A percentile compares a stretch with the other conserved stretches of the same genome.
phyloP scores from a whole-genome alignment of 1,139 yeast species.

The Lizanozyma gosingica region DNA sequence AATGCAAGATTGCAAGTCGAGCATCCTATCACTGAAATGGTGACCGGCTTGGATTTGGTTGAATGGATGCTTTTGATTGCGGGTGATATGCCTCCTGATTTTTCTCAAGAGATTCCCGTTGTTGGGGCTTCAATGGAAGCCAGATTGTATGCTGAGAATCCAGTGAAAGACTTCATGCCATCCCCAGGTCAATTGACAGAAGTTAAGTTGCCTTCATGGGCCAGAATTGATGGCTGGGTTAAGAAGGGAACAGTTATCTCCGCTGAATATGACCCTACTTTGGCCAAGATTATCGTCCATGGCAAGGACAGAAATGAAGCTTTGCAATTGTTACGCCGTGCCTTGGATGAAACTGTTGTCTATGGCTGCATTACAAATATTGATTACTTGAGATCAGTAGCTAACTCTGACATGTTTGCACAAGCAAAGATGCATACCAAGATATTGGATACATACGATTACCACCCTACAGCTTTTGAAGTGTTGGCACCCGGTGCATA shows the following conservation, averaged over 20 bases:
- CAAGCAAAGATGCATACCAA: constrained; percentile 80
- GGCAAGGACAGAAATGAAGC: constrained; percentile 87
- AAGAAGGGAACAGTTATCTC: constrained; percentile 81
- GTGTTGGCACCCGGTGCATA: constrained; percentile 83
- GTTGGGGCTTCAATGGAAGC: constrained; percentile 96
- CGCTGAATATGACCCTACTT: constrained; percentile 93
- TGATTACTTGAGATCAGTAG: constrained; percentile 82
- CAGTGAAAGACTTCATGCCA: constrained; percentile 89
- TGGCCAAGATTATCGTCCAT: constrained; percentile 92
- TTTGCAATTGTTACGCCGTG: constrained; percentile 61
- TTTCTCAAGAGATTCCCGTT: constrained; percentile 46
- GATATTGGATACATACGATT: constrained; percentile 74
- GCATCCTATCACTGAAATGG: constrained; percentile 94
- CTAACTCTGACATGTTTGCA: constrained; percentile 74
- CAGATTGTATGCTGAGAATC: constrained; percentile 91
- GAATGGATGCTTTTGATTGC: constrained; percentile 96
- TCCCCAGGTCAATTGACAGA: constrained; percentile 92
- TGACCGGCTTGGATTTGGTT: constrained; percentile 87
- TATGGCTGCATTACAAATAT: constrained; percentile 85
- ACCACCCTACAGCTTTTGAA: constrained; percentile 78
- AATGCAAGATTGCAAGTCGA: constrained; percentile 96
- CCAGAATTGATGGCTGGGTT: constrained; percentile 93
- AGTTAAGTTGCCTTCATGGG: constrained; percentile 78
- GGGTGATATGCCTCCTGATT: constrained; percentile 80
- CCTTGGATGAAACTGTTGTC: constrained; percentile 78